phyloP scores from a whole-genome alignment of 805 yeast species.

The Phaffomyces thermotolerans region DNA sequence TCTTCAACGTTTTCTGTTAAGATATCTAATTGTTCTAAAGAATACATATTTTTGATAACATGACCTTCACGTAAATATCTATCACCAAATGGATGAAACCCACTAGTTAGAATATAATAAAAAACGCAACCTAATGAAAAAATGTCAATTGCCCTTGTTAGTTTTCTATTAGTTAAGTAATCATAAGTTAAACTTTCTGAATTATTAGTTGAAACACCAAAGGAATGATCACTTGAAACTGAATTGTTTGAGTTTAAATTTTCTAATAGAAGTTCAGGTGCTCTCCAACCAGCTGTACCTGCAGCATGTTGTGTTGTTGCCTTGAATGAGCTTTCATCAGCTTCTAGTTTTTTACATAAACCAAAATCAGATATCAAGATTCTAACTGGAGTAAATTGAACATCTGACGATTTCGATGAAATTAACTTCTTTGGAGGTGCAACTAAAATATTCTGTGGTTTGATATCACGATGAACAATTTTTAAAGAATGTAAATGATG shows the following conservation, averaged over 20 bases:
- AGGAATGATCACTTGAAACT: constrained; percentile 19
- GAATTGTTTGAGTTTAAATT: constrained; percentile 18
- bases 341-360: constrained; percentile 82
- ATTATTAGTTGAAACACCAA: constrained; percentile 9
- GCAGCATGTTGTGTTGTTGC: constrained; percentile 92
- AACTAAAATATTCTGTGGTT: constrained; percentile 88
- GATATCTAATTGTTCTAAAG: constrained; percentile 18
- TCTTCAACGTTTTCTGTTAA: constrained; percentile 43
- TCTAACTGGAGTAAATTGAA: constrained; percentile 42
- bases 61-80: constrained; percentile 82
- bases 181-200: constrained; percentile 32
- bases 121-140: constrained; percentile 94
- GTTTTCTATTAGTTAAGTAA: constrained; percentile 42
- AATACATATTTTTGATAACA: constrained; percentile 60
- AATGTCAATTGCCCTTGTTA: constrained; percentile 87
- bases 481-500: constrained; percentile 82
- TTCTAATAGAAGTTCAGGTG: constrained; percentile 73
- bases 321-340: constrained; percentile 87
- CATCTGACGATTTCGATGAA: constrained; percentile 18
- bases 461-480: constrained; percentile 90
- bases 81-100: constrained; percentile 94
- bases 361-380: constrained; percentile 93
- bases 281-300: constrained; percentile 98
- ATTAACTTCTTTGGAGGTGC: constrained; percentile 53
- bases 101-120: constrained; percentile 75